Percentiles rank a stretch among this genome's conserved stretches.
Conservation (phyloP, 148 eudicot species). For the Cornus florida region DNA sequence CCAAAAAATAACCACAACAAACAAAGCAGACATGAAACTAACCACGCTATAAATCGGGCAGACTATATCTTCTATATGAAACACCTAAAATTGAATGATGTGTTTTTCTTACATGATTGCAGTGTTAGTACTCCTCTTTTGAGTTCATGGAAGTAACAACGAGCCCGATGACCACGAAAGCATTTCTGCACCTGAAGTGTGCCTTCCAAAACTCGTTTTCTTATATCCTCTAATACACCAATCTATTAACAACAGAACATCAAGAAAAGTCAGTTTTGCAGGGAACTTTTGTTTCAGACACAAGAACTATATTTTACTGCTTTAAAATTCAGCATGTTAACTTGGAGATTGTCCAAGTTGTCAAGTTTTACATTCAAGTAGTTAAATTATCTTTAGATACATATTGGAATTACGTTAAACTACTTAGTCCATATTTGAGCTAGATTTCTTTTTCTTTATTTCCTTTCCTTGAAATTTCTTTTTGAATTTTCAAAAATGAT, state of each 20-base stretch:
- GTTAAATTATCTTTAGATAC: not conserved
- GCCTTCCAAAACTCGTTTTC: slow-evolving; percentile 70
- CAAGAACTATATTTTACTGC: not conserved
- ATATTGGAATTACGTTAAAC: not conserved
- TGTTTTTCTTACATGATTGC: slow-evolving; percentile 65
- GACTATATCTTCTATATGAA: slow-evolving; percentile 1
- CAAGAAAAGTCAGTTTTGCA: slow-evolving; percentile 4
- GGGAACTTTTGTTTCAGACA: not conserved
- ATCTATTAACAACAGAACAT: slow-evolving; percentile 41
- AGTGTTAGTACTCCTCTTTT: slow-evolving; percentile 51
- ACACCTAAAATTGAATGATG: slow-evolving; percentile 1
- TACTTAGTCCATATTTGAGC: not conserved
- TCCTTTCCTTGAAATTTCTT: not conserved
- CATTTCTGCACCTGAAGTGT: slow-evolving; percentile 56
- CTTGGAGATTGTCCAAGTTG: not conserved
- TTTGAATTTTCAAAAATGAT: not conserved
- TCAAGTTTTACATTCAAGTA: not conserved
- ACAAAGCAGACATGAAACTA: not conserved
- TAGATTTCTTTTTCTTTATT: not conserved
- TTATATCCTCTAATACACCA: slow-evolving; percentile 63
- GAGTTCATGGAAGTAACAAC: slow-evolving; percentile 55
- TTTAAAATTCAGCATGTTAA: slow-evolving; percentile 1
- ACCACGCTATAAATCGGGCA: not conserved
- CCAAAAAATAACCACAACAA: not conserved
- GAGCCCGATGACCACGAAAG: slow-evolving; percentile 62